phyloP scores from a whole-genome alignment of 306 rosid genomes.

The Spatholobus suberectus region DNA sequence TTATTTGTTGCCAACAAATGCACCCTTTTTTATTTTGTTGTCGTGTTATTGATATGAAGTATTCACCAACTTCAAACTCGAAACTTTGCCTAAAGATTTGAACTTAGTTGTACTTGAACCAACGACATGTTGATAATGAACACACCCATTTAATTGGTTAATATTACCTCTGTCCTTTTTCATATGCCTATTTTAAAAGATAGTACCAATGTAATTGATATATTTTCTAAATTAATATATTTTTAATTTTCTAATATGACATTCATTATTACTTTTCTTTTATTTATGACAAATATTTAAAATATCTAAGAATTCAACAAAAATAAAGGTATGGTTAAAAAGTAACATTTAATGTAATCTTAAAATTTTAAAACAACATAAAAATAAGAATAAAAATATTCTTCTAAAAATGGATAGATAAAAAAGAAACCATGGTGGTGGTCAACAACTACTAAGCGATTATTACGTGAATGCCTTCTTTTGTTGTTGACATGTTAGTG shows the following conservation, averaged over 20 bases:
- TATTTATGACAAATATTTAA: background rate
- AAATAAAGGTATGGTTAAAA: background rate
- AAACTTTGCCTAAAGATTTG: too few relatives aligned
- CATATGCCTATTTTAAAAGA: too few relatives aligned
- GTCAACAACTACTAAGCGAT: background rate
- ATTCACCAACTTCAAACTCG: too few relatives aligned
- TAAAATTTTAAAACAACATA: background rate
- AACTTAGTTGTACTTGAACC: too few relatives aligned
- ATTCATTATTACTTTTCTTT: background rate
- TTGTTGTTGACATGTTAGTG: background rate
- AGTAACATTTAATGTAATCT: background rate
- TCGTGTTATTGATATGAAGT: too few relatives aligned
- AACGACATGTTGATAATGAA: too few relatives aligned
- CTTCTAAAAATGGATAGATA: background rate
- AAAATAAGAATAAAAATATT: background rate
- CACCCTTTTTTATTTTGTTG: too few relatives aligned
- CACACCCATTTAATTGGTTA: too few relatives aligned
- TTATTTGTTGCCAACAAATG: too few relatives aligned
- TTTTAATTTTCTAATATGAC: background rate
- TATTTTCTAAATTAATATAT: background rate
- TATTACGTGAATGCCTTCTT: too few relatives aligned
- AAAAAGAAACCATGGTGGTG: background rate
- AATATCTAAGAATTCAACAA: background rate
- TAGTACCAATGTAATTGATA: too few relatives aligned
- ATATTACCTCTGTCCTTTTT: too few relatives aligned